Base-by-base conservation (phyloP, 441 rosid genomes). In the Gossypium schwendimanii region DNA sequence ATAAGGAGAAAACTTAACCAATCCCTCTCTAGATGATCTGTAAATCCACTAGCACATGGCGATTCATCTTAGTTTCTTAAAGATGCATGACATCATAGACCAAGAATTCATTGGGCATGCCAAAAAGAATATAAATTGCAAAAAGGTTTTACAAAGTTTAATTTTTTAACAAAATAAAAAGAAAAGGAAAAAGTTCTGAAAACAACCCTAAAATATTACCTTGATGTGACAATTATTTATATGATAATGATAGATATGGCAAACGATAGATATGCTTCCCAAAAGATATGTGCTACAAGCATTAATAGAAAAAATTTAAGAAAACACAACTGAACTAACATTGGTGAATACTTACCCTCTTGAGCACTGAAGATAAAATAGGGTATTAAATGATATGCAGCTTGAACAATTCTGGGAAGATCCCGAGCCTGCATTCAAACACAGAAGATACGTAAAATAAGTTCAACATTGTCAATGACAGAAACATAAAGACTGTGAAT, bases 281-380 rank as follows among this genome's bases (percentile, higher is more conserved):
- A 9, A 63, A 61, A 62, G 28, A 12, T 50, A 67, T 31, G 9
- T 52, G 23, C 21, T 28, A 4, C 9, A 69, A 18, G 20, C 9
- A 5, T n/a, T 57, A 45, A 23, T 2, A 57, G 50, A 41, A 67
- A 71, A 66, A 10, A n/a, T 59, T 59, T 8, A 54, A 24, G 10
- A 17, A 59, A 24, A 24, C 18, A 26, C 8, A 67, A 21, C 45
- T 3, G 26, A 18, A 61, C 8, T 58, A 54, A 50, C 8, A 58
- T 63, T 21, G 62, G 59, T 63, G 54, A 65, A 59, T 45, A 77
- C 87, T 73, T 63, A 85, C 95, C 99, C 87, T 94, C 99, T 82
- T 88, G 92, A 24, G 98, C 81, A 79, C 81, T 88, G 74, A 92
- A 91, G 84, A 92, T 86, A 69, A 94, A 94, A 78, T 94, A 94